A percentile compares a stretch with the other conserved stretches of the same genome.
These are phyloP conservation scores for Chrysosporium queenslandicum DNA, from an alignment of 2,329 filamentous ascomycete genomes.

Conservation along the genomic window DNA sequence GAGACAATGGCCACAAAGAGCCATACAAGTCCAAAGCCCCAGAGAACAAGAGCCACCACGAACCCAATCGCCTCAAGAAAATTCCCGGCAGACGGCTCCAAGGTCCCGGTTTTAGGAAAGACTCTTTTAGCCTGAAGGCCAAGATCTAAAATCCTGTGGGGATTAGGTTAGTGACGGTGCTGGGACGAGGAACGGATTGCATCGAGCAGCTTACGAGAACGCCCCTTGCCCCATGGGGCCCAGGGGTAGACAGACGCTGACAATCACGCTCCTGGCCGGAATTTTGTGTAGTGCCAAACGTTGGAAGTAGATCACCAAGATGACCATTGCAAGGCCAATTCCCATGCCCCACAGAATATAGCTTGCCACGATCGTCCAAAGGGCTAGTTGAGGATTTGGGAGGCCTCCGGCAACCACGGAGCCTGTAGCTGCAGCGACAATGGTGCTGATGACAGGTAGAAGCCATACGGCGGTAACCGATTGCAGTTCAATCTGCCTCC, in stretches of 20 bases:
- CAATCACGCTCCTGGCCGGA: slow-evolving; percentile 58
- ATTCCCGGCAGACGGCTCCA: slow-evolving; percentile 26
- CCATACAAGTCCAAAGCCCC: slow-evolving; percentile 35
- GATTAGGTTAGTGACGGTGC: not conserved
- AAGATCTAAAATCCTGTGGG: slow-evolving; percentile 37
- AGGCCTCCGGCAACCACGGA: slow-evolving; percentile 53
- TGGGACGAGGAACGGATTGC: not conserved
- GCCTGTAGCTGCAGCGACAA: slow-evolving; percentile 57
- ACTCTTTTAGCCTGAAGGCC: slow-evolving; percentile 39
- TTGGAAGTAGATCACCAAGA: slow-evolving; percentile 60
- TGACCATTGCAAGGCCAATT: slow-evolving; percentile 50
- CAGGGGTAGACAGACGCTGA: slow-evolving; percentile 58
- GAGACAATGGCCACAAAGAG: slow-evolving; percentile 32
- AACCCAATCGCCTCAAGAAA: slow-evolving; percentile 31
- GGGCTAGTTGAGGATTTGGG: slow-evolving; percentile 45
- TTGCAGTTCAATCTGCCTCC: slow-evolving; percentile 40
- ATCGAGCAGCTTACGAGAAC: slow-evolving; percentile 37
- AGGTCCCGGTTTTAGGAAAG: slow-evolving; percentile 27
- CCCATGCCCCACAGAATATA: slow-evolving; percentile 66
- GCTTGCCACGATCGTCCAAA: slow-evolving; percentile 53
- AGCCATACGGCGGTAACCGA: slow-evolving; percentile 58
- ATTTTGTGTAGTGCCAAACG: slow-evolving; percentile 57
- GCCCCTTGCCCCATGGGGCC: slow-evolving; percentile 58
- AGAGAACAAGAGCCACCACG: slow-evolving; percentile 30
- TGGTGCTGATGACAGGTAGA: slow-evolving; percentile 56